Evolutionary conservation across 129 eudicot genomes (phyloP).

Genomic region (Saussurea involucrata): DNA sequence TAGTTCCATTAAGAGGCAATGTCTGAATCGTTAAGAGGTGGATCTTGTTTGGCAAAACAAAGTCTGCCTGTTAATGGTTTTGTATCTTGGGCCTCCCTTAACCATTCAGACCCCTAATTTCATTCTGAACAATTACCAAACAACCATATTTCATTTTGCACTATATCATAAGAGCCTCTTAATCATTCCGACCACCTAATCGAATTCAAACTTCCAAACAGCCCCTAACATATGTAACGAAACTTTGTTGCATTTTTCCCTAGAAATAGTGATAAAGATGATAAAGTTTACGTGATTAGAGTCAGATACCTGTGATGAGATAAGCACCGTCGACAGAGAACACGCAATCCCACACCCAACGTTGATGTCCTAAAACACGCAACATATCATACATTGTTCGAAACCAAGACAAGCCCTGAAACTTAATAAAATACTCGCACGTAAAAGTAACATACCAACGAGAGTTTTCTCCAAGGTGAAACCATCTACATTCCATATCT

Average conservation of each 20-base stretch:
- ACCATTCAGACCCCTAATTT: too few species aligned
- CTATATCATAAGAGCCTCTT: too few species aligned
- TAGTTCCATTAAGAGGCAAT: too few species aligned
- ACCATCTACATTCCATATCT: conserved; percentile 98
- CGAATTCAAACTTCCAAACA: too few species aligned
- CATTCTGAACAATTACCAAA: too few species aligned
- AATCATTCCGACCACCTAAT: too few species aligned
- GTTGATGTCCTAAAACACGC: conserved; percentile 68
- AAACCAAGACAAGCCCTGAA: background rate
- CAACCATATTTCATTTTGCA: too few species aligned
- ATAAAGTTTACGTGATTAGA: background rate
- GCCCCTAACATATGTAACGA: too few species aligned
- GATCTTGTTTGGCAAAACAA: too few species aligned
- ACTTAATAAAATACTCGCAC: background rate
- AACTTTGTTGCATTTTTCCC: background rate
- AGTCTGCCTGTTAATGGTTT: too few species aligned
- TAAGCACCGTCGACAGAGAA: conserved; percentile 97
- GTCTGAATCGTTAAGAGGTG: too few species aligned
- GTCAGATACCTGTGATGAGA: conserved; percentile 79
- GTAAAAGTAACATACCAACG: conserved; percentile 44
- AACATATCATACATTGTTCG: background rate
- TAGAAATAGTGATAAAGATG: background rate
- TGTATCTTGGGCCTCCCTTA: too few species aligned
- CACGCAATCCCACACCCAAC: conserved; percentile 99
- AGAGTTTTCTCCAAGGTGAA: conserved; percentile 88